Percentiles rank a stretch among this genome's conserved stretches.
Conservation (phyloP, 305 asterid species). For the Caryopteris hybrid region DNA sequence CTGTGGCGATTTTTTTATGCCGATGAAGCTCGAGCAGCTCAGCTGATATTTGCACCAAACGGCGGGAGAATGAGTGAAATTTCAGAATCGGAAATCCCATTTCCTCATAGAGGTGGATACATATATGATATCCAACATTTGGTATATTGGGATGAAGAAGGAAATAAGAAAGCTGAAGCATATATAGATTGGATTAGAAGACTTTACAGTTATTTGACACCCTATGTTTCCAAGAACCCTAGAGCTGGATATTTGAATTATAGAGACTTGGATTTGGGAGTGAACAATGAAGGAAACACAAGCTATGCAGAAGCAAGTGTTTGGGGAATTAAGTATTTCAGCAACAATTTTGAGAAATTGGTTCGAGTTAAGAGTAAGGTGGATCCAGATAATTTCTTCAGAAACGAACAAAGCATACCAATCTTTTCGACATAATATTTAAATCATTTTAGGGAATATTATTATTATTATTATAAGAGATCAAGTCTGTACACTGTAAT, state of each 20-base stretch:
- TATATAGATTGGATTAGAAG: slow-evolving; percentile 34
- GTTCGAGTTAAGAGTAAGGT: slow-evolving; percentile 29
- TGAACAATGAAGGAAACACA: slow-evolving; percentile 30
- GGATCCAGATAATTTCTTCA: slow-evolving; percentile 44
- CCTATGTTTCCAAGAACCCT: slow-evolving; percentile 41
- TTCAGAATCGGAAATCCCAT: slow-evolving; percentile 28
- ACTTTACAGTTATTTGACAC: slow-evolving; percentile 23
- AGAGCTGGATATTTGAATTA: slow-evolving; percentile 36
- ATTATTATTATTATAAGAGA: too few relatives aligned
- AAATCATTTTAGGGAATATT: too few relatives aligned
- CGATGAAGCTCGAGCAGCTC: slow-evolving; percentile 26
- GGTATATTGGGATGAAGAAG: slow-evolving; percentile 34
- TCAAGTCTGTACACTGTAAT: too few relatives aligned
- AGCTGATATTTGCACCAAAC: slow-evolving; percentile 33
- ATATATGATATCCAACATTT: slow-evolving; percentile 36
- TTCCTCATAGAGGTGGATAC: slow-evolving; percentile 37
- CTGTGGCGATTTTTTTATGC: slow-evolving; percentile 28
- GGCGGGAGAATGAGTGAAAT: slow-evolving; percentile 42
- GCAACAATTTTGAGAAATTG: slow-evolving; percentile 33
- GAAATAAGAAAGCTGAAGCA: slow-evolving; percentile 15
- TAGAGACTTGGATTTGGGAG: slow-evolving; percentile 47
- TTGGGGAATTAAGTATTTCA: slow-evolving; percentile 37
- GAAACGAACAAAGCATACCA: slow-evolving; percentile 47
- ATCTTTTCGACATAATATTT: too few relatives aligned
- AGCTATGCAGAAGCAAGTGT: slow-evolving; percentile 30